A percentile compares a stretch with the other conserved stretches of the same genome.
These are phyloP conservation scores for Zymoseptoria pseudotritici DNA, from an alignment of 2,329 filamentous ascomycete genomes.

Conservation along the genomic window DNA sequence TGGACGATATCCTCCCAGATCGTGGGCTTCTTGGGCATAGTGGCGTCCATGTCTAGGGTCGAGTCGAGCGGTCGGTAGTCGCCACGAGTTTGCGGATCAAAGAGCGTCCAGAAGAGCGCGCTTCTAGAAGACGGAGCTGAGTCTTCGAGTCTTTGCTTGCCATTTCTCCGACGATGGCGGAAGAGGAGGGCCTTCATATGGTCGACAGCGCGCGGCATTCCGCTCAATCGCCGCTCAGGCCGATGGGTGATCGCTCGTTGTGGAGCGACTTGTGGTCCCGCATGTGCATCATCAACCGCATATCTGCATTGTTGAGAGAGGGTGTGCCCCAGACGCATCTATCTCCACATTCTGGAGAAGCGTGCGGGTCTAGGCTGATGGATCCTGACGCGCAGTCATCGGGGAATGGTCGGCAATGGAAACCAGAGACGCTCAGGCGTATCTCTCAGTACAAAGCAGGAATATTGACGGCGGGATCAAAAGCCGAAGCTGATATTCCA, in stretches of 20 bases:
- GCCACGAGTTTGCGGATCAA: background rate
- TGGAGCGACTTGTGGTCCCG: background rate
- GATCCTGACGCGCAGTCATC: background rate
- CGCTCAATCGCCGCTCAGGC: conserved; percentile 3
- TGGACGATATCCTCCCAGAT: conserved; percentile 35
- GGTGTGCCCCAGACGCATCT: background rate
- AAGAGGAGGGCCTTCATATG: conserved; percentile 5
- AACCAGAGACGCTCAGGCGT: background rate
- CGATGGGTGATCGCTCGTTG: background rate
- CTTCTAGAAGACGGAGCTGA: background rate
- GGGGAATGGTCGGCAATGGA: background rate
- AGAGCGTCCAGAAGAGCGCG: background rate
- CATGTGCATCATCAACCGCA: background rate
- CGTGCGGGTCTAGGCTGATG: background rate
- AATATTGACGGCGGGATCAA: too few species aligned
- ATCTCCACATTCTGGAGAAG: background rate
- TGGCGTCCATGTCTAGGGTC: conserved; percentile 22
- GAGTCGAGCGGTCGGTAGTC: conserved; percentile 7
- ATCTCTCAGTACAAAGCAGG: background rate
- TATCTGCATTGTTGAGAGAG: background rate
- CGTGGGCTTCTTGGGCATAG: conserved; percentile 17
- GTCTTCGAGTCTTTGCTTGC: background rate
- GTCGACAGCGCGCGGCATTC: background rate
- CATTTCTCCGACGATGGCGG: background rate
- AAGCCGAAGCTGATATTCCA: too few species aligned